A percentile compares a stretch with the other conserved stretches of the same genome.
Evolutionary conservation across 768 basidiomycete genomes (phyloP).

Genomic region (Chalciporus chontae): DNA sequence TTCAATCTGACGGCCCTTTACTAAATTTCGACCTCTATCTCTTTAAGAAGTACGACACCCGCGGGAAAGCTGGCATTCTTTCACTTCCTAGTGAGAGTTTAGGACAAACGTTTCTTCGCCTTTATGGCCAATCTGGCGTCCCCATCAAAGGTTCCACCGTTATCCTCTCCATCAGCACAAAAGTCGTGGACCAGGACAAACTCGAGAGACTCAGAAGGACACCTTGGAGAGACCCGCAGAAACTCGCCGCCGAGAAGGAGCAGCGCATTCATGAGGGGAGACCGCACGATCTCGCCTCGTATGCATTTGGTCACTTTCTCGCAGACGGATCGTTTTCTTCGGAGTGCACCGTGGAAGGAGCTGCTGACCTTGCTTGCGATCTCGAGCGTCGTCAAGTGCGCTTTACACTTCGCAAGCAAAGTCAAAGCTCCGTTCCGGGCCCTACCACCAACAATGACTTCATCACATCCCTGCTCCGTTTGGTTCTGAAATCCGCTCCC

Average conservation of each 20-base stretch:
- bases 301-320: constrained; percentile 36
- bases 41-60: constrained; percentile 20
- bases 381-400: constrained; percentile 29
- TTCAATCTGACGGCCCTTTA: constrained; percentile 18
- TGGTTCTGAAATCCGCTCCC: background rate
- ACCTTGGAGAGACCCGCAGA: constrained; percentile 31
- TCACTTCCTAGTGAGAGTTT: constrained; percentile 23
- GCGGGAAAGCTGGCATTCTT: constrained; percentile 30
- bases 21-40: constrained; percentile 36
- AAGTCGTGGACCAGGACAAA: constrained; percentile 19
- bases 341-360: constrained; percentile 26
- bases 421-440: constrained; percentile 7
- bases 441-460: background rate
- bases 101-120: constrained; percentile 24
- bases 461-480: background rate
- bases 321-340: constrained; percentile 33
- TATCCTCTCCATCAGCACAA: constrained; percentile 19
- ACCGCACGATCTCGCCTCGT: constrained; percentile 23
- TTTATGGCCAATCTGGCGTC: constrained; percentile 27
- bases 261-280: constrained; percentile 18
- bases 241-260: constrained; percentile 23
- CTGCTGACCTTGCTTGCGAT: constrained; percentile 35
- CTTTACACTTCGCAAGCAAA: constrained; percentile 29
- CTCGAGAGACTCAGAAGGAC: constrained; percentile 23
- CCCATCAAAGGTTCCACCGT: constrained; percentile 23